A percentile compares a stretch with the other conserved stretches of the same genome.
phyloP scores from a whole-genome alignment of 768 basidiomycete genomes.

The Rhodotorula kratochvilovae region DNA sequence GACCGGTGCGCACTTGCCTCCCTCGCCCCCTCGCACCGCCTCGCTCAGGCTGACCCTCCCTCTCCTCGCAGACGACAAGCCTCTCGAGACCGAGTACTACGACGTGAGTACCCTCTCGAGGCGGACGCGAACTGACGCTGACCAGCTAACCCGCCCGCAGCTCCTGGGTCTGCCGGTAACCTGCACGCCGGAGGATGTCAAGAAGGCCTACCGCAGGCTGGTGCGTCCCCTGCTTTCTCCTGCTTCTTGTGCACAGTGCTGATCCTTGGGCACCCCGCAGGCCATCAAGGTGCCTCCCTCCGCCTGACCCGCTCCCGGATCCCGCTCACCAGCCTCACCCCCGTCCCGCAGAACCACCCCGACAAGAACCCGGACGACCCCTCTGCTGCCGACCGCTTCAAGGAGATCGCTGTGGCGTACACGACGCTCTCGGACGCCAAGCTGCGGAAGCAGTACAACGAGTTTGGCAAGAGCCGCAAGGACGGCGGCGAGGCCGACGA shows the following conservation, averaged over 20 bases:
- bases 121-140: no score
- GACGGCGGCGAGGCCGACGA: conserved; percentile 76
- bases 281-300: conserved; percentile 63
- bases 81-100: conserved; percentile 85
- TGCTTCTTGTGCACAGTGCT: background rate
- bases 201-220: conserved; percentile 71
- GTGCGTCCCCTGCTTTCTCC: conserved; percentile 44
- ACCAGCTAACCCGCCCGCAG: background rate
- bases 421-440: conserved; percentile 35
- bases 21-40: background rate
- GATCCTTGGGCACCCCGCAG: conserved; percentile 51
- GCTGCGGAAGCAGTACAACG: conserved; percentile 77
- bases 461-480: conserved; percentile 63
- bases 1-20: conserved; percentile 14
- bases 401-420: conserved; percentile 72
- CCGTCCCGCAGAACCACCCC: conserved; percentile 44
- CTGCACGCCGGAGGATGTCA: conserved; percentile 77
- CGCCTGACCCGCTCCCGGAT: conserved; percentile 52
- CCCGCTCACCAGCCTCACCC: background rate
- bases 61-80: conserved; percentile 65
- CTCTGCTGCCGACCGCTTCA: conserved; percentile 61
- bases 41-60: background rate
- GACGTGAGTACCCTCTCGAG: conserved; percentile 53
- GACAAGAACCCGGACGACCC: conserved; percentile 90
- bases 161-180: conserved; percentile 64